These are phyloP conservation scores for Oryza coarctata DNA, from an alignment of 176 grass and related monocot genomes.

Conservation along the genomic window DNA sequence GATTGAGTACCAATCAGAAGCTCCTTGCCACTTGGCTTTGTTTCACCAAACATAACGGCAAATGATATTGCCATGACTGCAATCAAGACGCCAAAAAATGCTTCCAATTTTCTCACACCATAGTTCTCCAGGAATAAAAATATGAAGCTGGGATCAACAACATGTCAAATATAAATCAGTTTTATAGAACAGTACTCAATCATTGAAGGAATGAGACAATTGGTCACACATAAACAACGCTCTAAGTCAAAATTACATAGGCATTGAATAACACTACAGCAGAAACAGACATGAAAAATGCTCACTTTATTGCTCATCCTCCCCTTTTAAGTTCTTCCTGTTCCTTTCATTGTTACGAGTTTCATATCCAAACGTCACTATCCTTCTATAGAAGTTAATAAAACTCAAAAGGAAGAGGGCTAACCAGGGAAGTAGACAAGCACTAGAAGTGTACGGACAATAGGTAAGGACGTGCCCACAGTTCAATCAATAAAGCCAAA, in stretches of 20 bases:
- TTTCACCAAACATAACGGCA: slow-evolving; percentile 93
- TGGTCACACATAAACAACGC: background rate
- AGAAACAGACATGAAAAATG: background rate
- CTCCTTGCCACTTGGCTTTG: slow-evolving; percentile 78
- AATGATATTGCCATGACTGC: slow-evolving; percentile 82
- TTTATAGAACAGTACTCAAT: background rate
- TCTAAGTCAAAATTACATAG: slow-evolving; percentile 28
- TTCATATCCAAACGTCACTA: slow-evolving; percentile 4
- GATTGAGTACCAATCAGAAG: slow-evolving; percentile 72
- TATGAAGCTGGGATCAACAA: slow-evolving; percentile 72
- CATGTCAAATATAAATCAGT: slow-evolving; percentile 25
- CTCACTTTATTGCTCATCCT: background rate
- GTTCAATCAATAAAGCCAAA: slow-evolving; percentile 24
- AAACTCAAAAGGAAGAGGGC: background rate
- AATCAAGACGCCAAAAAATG: slow-evolving; percentile 87
- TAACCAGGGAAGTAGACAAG: slow-evolving; percentile 24
- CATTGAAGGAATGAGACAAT: background rate
- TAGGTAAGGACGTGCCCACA: background rate
- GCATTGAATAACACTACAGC: background rate
- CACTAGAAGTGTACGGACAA: slow-evolving; percentile 30
- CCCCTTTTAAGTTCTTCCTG: background rate
- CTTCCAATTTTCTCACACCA: slow-evolving; percentile 94
- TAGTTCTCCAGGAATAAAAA: slow-evolving; percentile 98
- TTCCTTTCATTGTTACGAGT: slow-evolving; percentile 27
- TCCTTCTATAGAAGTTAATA: background rate